Conservation (phyloP, 2,329 filamentous ascomycete genomes). For the Aspergillus tanneri region DNA sequence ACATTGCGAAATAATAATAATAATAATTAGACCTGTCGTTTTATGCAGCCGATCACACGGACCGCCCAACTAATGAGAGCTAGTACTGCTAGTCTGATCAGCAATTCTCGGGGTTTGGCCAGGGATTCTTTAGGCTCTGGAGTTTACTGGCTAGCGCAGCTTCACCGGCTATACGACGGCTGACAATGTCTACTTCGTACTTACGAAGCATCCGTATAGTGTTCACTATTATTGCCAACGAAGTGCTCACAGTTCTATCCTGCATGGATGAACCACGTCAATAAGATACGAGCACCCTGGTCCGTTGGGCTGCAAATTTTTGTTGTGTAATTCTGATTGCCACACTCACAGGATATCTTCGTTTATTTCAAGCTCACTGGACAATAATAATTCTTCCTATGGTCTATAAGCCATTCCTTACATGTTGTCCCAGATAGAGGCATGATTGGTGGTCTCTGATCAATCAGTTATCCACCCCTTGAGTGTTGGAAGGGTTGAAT, state of each 20-base stretch:
- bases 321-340: background rate
- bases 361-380: background rate
- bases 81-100: slow-evolving; percentile 18
- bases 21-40: slow-evolving; percentile 21
- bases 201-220: too few relatives aligned
- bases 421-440: background rate
- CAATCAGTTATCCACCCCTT: background rate
- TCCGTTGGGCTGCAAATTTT: background rate
- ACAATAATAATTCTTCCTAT: background rate
- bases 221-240: background rate
- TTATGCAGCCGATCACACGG: slow-evolving; percentile 18
- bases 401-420: slow-evolving; percentile 1
- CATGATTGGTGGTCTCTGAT: background rate
- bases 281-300: background rate
- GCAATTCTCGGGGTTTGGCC: slow-evolving; percentile 6
- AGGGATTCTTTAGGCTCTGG: slow-evolving; percentile 2
- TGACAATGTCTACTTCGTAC: slow-evolving; percentile 7
- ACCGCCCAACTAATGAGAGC: slow-evolving; percentile 15
- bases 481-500: background rate
- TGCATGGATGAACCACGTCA: slow-evolving; percentile 6
- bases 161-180: too few relatives aligned
- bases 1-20: slow-evolving; percentile 5
- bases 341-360: background rate
- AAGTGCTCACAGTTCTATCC: background rate
- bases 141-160: slow-evolving; percentile 4